A percentile compares a stretch with the other conserved stretches of the same genome.
These are phyloP conservation scores for Gentiana straminea DNA, from an alignment of 257 asterid species.

Conservation along the genomic window DNA sequence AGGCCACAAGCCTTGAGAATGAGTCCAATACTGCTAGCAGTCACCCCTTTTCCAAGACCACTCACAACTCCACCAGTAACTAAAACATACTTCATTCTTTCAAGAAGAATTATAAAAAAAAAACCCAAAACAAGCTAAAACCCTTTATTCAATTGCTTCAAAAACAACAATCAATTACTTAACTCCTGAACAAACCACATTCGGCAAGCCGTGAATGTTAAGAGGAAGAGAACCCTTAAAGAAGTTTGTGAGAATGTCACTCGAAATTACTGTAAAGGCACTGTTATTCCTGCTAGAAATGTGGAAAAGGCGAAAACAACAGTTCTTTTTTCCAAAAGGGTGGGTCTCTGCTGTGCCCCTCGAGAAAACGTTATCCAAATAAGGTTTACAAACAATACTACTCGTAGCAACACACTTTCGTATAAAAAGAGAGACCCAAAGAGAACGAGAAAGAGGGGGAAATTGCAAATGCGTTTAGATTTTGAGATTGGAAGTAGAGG, in stretches of 20 bases:
- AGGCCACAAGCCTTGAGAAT: constrained; percentile 84
- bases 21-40: constrained; percentile 95
- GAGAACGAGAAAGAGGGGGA: constrained; percentile 6
- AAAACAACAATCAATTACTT: constrained; percentile 11
- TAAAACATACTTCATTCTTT: constrained; percentile 77
- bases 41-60: constrained; percentile 95
- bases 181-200: constrained; percentile 6
- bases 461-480: background rate
- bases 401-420: background rate
- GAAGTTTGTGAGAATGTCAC: background rate
- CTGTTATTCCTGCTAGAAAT: constrained; percentile 1
- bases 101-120: background rate
- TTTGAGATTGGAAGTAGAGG: constrained; percentile 9
- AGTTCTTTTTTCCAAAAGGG: constrained; percentile 11
- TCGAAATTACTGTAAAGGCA: background rate
- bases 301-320: constrained; percentile 7
- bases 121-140: background rate
- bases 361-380: background rate
- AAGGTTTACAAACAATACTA: background rate
- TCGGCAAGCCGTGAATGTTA: background rate
- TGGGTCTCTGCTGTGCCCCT: constrained; percentile 2
- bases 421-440: background rate
- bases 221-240: constrained; percentile 6
- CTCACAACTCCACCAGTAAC: constrained; percentile 97
- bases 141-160: constrained; percentile 12